Base-by-base conservation (phyloP, 768 basidiomycete genomes). In the Mycena epipterygia region DNA sequence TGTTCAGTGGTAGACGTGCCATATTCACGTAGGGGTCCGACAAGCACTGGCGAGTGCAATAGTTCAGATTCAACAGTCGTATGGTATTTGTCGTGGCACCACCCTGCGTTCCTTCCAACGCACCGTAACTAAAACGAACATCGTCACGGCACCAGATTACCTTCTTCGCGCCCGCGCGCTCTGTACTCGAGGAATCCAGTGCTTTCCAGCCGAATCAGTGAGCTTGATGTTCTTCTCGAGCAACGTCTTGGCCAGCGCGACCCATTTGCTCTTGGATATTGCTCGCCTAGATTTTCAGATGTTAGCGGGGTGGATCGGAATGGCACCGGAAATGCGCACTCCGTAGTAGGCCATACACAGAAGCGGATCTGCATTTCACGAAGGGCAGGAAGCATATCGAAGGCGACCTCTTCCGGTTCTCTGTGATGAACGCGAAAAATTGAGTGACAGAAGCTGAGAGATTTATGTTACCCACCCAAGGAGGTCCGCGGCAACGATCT, bases 161-260 rank as follows among this genome's bases (percentile, higher is more conserved):
- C n/a, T 35, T 35, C 33, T 41, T 12, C n/a, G 41, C 16, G 30
- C 13, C 23, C 42, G 32, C n/a, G 42, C 3, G 9, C 42, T 55
- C 64, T 66, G 49, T 3, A 66, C 41, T 35, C 56, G 33, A 0
- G 64, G 64, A 14, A 33, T 39, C 64, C 64, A 66, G 17, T 57
- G 29, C 35, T 51, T 46, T 46, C 56, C 64, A 1, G 7, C 25
- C 41, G 52, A 55, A 51, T 66, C 55, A 5, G 25, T 30, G 13
- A 66, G 27, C 12, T 27, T 58, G 32, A 64, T 51, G 23, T 41
- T 48, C 8, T 51, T 23, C 19, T 49, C 6, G 3, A 58, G 33
- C 44, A 57, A 37, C 16, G 64, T 32, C 56, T 66, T 56, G 23
- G 64, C 64, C n/a, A 66, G 14, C 0, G 44, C 1, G 8, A 66